A percentile compares a stretch with the other conserved stretches of the same genome.
Evolutionary conservation across 2,329 filamentous ascomycete genomes (phyloP).

Genomic region (Orbilia javanica): DNA sequence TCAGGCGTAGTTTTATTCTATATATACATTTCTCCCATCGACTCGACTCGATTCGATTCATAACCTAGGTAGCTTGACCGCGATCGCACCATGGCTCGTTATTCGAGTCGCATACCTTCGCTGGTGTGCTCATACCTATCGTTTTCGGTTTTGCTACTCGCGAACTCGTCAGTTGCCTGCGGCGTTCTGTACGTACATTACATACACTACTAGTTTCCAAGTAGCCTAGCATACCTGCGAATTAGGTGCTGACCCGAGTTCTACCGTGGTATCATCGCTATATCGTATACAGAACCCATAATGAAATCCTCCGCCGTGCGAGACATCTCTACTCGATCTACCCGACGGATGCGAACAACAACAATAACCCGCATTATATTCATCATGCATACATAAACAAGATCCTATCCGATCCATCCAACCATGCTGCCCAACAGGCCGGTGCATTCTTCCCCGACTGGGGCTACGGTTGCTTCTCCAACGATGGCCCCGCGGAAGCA

Average conservation of each 20-base stretch:
- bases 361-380: constrained; percentile 39
- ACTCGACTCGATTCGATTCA: not conserved
- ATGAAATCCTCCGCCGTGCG: constrained; percentile 61
- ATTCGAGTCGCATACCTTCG: constrained; percentile 33
- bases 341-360: constrained; percentile 44
- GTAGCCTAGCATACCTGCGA: no score
- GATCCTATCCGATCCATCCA: constrained; percentile 49
- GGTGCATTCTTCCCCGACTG: constrained; percentile 63
- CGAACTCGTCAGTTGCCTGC: constrained; percentile 25
- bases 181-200: constrained; percentile 39
- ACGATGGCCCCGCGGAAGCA: constrained; percentile 60
- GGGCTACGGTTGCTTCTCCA: constrained; percentile 62
- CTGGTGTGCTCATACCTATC: constrained; percentile 40
- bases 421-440: constrained; percentile 60
- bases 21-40: no score
- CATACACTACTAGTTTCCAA: no score
- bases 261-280: no score
- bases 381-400: constrained; percentile 55
- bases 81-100: not conserved
- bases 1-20: no score
- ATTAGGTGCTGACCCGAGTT: not conserved
- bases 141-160: constrained; percentile 17
- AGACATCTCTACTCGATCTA: constrained; percentile 60
- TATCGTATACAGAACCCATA: constrained; percentile 62
- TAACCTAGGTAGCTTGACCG: not conserved